Base-by-base conservation (phyloP, 352 stramenopile genomes). In the Pythium insidiosum region DNA sequence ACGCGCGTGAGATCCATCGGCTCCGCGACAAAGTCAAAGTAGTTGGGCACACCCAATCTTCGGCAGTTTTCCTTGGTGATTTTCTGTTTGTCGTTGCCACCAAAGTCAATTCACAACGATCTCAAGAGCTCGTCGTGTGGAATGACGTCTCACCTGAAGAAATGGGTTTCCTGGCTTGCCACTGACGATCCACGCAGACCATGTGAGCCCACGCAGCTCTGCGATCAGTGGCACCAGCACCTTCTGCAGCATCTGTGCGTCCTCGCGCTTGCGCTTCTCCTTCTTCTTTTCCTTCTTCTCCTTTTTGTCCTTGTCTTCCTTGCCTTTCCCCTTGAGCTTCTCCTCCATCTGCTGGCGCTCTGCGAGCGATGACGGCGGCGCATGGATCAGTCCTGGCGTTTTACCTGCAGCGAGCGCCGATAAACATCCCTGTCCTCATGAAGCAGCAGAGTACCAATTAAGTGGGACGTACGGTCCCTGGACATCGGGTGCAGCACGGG, bases 241-340 rank as follows among this genome's bases (percentile, higher is more conserved):
- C n/a, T 77, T 83, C 43, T 91, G 77, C 39, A 91, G 60, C 37
- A 77, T 47, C 6, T 63, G 49, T 6, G 76, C 72, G 39, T 88
- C 76, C 36, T 91, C 79, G 16, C 66, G 58, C 54, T 91, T 77
- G 51, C 79, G 69, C 38, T 91, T 91, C 38, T 83, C 74, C 48
- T 79, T 81, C 50, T 91, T 91, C 45, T 88, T 84, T 12, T 89
- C 74, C 42, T 89, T 89, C 61, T 88, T 88, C 40, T 91, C 77
- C 44, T 73, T 76, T 22, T 73, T 68, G 29, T 88, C 74, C 46
- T 83, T 85, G 28, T 88, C 77, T 38, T 86, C 70, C 36, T 83
- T 86, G 24, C 43, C 36, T 25, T 71, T 71, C 11, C 53, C 49
- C 45, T 75, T 79, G 38, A 66, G 55, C 38, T 72, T 80, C 21